phyloP scores from a whole-genome alignment of 2,329 filamentous ascomycete species.

The Elsinoe ampelina region DNA sequence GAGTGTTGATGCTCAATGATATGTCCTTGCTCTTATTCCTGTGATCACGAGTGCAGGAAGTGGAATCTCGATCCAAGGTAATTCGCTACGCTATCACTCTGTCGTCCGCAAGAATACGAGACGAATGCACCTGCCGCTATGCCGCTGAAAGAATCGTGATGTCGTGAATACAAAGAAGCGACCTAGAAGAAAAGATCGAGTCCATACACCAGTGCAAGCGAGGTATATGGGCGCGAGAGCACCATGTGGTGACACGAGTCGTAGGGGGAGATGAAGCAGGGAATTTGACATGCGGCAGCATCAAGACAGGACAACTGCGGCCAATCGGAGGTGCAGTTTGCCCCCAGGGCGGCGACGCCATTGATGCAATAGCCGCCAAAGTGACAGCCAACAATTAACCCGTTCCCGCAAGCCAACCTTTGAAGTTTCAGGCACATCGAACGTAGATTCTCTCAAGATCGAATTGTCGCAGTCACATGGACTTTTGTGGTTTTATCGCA shows the following conservation, averaged over 20 bases:
- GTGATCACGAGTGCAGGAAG: too few relatives aligned
- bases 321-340: neutral
- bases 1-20: neutral
- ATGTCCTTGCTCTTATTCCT: neutral
- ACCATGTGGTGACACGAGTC: neutral
- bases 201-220: neutral
- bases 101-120: neutral
- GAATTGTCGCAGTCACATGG: neutral
- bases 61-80: neutral
- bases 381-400: neutral
- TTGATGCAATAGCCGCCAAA: constrained; percentile 1
- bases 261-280: neutral
- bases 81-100: neutral
- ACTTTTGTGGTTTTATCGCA: too few relatives aligned
- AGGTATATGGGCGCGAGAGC: neutral
- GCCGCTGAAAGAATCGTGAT: constrained; percentile 1
- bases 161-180: neutral
- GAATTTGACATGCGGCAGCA: neutral
- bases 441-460: neutral
- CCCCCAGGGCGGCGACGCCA: neutral
- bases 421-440: neutral
- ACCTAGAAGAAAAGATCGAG: neutral
- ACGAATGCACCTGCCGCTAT: constrained; percentile 6
- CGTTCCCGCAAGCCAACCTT: neutral
- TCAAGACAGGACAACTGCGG: neutral